These are phyloP conservation scores for Esteya vermicola DNA, from an alignment of 2,329 filamentous ascomycete species.

Conservation along the genomic window DNA sequence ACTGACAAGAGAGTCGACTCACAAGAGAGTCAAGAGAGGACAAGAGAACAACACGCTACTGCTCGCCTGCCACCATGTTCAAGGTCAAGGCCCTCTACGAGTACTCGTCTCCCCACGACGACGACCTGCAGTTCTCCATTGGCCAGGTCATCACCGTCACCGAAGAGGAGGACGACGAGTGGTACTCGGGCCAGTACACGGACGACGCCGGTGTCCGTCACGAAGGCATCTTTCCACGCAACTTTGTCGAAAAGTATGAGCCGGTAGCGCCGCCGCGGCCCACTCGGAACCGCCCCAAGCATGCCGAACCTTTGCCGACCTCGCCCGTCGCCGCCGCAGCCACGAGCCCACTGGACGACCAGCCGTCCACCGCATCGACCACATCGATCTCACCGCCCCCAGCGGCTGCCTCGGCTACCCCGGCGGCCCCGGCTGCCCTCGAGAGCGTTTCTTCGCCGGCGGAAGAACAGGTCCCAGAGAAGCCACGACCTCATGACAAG, in stretches of 20 bases:
- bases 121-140: conserved; percentile 75
- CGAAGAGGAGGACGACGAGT: conserved; percentile 83
- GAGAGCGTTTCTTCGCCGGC: conserved; percentile 16
- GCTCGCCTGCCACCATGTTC: conserved; percentile 53
- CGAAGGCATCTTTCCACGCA: conserved; percentile 84
- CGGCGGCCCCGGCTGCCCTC: background rate
- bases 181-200: conserved; percentile 81
- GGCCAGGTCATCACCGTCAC: conserved; percentile 91
- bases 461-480: conserved; percentile 1
- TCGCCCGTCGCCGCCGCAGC: background rate
- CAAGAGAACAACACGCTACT: background rate
- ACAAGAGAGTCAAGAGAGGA: too few relatives aligned
- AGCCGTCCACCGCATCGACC: too few relatives aligned
- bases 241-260: conserved; percentile 95
- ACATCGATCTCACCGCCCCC: background rate
- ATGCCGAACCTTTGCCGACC: conserved; percentile 17
- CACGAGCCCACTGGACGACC: too few relatives aligned
- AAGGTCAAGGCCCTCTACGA: conserved; percentile 95
- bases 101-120: conserved; percentile 83
- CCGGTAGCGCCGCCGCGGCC: conserved; percentile 81
- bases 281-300: conserved; percentile 57
- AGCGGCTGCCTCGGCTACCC: background rate
- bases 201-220: conserved; percentile 60
- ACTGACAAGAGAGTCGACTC: too few relatives aligned
- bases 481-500: too few relatives aligned